Percentiles rank a stretch among this genome's conserved stretches.
These are phyloP conservation scores for Trichoderma citrinoviride DNA, from an alignment of 2,329 filamentous ascomycete species.

Conservation along the genomic window DNA sequence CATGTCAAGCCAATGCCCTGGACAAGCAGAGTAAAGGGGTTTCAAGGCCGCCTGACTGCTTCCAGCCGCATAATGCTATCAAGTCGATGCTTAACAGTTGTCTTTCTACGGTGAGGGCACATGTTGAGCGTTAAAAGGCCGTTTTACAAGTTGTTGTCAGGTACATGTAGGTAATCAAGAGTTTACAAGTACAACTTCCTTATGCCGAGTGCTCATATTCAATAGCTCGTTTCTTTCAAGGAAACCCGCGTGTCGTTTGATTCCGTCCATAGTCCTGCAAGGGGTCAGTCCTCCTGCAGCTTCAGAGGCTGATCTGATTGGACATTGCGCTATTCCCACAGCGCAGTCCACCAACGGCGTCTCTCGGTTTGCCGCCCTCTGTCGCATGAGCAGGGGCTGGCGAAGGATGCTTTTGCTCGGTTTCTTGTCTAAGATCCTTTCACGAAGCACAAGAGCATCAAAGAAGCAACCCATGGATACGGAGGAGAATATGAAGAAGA, in stretches of 20 bases:
- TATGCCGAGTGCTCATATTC: not conserved
- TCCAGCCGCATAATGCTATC: no score
- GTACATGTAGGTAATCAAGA: no score
- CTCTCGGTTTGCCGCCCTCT: conserved; percentile 22
- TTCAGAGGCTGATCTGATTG: not conserved
- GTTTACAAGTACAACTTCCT: not conserved
- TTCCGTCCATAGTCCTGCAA: not conserved
- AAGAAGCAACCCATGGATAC: no score
- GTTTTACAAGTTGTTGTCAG: no score
- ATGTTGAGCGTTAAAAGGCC: no score
- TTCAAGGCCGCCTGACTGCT: no score
- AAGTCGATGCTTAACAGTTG: no score
- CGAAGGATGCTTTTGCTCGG: not conserved
- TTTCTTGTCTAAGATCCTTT: not conserved
- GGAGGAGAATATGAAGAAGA: no score
- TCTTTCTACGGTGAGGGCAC: no score
- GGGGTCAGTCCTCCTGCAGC: not conserved
- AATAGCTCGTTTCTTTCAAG: not conserved
- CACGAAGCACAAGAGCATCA: no score
- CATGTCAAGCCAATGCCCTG: no score
- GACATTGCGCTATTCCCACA: not conserved
- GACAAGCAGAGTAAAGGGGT: no score
- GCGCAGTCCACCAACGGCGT: conserved; percentile 15
- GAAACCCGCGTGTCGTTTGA: not conserved
- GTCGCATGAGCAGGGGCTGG: not conserved